These are phyloP conservation scores for Vanderwaltozyma yarrowii DNA, from an alignment of 805 yeast species.

Conservation along the genomic window DNA sequence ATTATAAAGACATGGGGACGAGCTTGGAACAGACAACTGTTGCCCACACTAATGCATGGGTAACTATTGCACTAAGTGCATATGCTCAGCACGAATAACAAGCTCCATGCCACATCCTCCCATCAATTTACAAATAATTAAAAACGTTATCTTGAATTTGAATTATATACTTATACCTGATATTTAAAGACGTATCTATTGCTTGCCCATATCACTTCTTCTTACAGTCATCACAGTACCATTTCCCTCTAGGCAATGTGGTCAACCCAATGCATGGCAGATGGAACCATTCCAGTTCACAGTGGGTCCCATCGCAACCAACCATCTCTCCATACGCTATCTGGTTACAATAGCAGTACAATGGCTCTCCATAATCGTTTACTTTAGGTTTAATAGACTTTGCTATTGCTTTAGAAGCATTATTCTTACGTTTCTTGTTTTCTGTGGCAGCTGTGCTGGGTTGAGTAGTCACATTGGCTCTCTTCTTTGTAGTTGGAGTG, in stretches of 20 bases:
- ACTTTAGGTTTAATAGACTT: slow-evolving; percentile 7
- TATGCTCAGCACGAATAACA: too few species aligned
- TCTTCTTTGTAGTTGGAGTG: not conserved
- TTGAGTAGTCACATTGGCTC: not conserved
- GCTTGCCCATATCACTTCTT: not conserved
- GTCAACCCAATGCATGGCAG: slow-evolving; percentile 83
- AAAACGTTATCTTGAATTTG: too few species aligned
- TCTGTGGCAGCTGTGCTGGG: slow-evolving; percentile 3
- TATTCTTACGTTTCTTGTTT: slow-evolving; percentile 2
- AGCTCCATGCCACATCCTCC: too few species aligned
- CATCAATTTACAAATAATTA: too few species aligned
- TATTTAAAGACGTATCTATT: too few species aligned
- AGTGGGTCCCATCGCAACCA: slow-evolving; percentile 92
- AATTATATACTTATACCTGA: too few species aligned
- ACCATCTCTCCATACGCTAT: slow-evolving; percentile 99
- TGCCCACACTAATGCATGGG: too few species aligned
- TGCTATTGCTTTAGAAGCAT: not conserved
- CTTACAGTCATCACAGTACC: slow-evolving; percentile 67
- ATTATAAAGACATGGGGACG: too few species aligned
- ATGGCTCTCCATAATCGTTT: slow-evolving; percentile 51
- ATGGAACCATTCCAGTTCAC: slow-evolving; percentile 94
- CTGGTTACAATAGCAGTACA: slow-evolving; percentile 93
- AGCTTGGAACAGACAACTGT: too few species aligned
- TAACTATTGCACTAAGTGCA: too few species aligned
- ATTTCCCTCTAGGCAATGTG: slow-evolving; percentile 76